Evolutionary conservation across 768 basidiomycete species (phyloP).

Genomic region (Rhizopogon vinicolor): DNA sequence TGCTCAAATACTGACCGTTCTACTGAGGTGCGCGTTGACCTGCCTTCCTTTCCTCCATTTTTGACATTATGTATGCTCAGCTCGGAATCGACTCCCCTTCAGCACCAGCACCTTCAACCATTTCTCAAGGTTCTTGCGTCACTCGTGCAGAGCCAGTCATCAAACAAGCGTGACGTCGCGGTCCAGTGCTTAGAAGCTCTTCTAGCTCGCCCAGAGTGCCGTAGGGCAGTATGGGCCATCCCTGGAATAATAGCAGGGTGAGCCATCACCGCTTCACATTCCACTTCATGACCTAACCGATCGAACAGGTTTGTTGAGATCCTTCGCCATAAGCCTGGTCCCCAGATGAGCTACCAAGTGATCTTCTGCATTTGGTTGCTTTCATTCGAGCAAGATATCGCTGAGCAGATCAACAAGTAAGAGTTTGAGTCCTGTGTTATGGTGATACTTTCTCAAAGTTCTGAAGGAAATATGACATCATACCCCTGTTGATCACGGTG

Average conservation of each 20-base stretch:
- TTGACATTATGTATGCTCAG: conserved; percentile 23
- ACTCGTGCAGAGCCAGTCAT: conserved; percentile 54
- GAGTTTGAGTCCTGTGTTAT: conserved; percentile 16
- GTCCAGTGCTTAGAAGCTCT: conserved; percentile 89
- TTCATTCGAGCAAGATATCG: conserved; percentile 83
- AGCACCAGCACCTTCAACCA: conserved; percentile 49
- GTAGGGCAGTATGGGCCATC: conserved; percentile 77
- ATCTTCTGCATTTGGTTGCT: conserved; percentile 92
- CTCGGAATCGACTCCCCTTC: conserved; percentile 45
- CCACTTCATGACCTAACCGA: too few relatives aligned
- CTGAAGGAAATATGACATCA: conserved; percentile 80
- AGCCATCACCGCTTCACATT: conserved; percentile 5
- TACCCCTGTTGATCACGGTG: conserved; percentile 77
- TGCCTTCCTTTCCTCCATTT: conserved; percentile 11
- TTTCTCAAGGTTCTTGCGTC: conserved; percentile 57
- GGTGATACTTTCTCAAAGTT: background rate
- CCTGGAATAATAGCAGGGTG: conserved; percentile 68
- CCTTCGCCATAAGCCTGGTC: conserved; percentile 72
- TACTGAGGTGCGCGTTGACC: conserved; percentile 53
- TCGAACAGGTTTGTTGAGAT: conserved; percentile 71
- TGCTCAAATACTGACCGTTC: conserved; percentile 80
- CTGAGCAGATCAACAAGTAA: conserved; percentile 84
- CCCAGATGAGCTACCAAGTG: conserved; percentile 96
- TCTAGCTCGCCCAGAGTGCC: conserved; percentile 73
- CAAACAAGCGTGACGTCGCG: conserved; percentile 79